These are phyloP conservation scores for Neoarthrinium moseri DNA, from an alignment of 2,329 filamentous ascomycete species.

Conservation along the genomic window DNA sequence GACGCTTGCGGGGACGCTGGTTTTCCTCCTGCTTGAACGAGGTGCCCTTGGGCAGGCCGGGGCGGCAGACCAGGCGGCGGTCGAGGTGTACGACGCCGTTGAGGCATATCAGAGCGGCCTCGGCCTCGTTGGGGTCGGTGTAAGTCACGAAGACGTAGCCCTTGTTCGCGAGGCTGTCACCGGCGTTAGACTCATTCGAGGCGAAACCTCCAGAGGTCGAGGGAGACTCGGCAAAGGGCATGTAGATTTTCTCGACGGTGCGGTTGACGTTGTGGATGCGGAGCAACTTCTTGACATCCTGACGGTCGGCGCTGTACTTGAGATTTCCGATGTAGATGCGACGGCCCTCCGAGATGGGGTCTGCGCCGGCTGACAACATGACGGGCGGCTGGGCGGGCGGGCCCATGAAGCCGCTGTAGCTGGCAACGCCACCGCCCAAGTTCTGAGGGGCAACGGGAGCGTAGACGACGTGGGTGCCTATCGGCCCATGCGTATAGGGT, in stretches of 20 bases:
- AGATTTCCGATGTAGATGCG: conserved; percentile 13
- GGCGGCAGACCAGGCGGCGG: conserved; percentile 8
- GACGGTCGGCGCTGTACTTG: background rate
- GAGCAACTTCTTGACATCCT: conserved; percentile 3
- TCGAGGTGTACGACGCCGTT: background rate
- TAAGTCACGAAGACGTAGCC: conserved; percentile 12
- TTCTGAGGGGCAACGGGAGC: no score
- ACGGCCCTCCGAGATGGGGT: conserved; percentile 3
- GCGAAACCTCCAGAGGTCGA: background rate
- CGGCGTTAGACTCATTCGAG: background rate
- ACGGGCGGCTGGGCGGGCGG: no score
- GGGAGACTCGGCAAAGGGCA: background rate
- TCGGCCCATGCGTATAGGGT: no score
- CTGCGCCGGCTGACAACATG: background rate
- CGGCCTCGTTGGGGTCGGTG: background rate
- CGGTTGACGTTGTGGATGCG: background rate
- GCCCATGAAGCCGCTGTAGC: no score
- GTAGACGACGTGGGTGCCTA: no score
- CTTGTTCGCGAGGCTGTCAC: conserved; percentile 1
- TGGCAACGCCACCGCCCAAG: no score
- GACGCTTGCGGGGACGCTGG: background rate
- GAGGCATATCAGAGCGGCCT: background rate
- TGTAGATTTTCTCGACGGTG: conserved; percentile 8
- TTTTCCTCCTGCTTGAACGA: background rate
- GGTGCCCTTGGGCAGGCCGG: conserved; percentile 8